A percentile compares a stretch with the other conserved stretches of the same genome.
phyloP scores from a whole-genome alignment of 2,329 filamentous ascomycete genomes.

The Penicillium crustosum region DNA sequence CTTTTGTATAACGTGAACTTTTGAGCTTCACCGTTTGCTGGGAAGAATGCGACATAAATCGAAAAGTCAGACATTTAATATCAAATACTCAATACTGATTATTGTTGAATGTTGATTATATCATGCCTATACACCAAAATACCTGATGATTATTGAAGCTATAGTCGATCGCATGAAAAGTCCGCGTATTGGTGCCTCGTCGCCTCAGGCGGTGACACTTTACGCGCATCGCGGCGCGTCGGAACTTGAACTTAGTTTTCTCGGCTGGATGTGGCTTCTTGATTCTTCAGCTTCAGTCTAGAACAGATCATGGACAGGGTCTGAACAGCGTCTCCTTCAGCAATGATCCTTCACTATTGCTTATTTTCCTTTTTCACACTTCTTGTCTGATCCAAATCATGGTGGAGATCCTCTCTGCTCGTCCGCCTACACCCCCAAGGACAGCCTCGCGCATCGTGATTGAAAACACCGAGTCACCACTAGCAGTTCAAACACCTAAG shows the following conservation, averaged over 20 bases:
- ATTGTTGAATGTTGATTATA: background rate
- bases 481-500: constrained; percentile 39
- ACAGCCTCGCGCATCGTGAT: constrained; percentile 30
- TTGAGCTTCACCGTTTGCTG: background rate
- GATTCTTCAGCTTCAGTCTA: background rate
- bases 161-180: background rate
- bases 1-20: background rate
- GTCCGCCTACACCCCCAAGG: constrained; percentile 58
- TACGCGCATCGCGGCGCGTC: constrained; percentile 33
- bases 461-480: constrained; percentile 41
- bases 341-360: constrained; percentile 30
- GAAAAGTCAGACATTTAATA: background rate
- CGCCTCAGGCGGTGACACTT: constrained; percentile 36
- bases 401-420: constrained; percentile 49
- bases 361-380: constrained; percentile 8
- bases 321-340: constrained; percentile 16
- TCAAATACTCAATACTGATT: background rate
- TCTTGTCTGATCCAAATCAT: constrained; percentile 34
- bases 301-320: constrained; percentile 5
- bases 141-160: background rate
- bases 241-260: constrained; percentile 18
- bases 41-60: background rate
- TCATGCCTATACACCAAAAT: background rate
- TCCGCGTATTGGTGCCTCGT: constrained; percentile 12
- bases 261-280: constrained; percentile 12